Base-by-base conservation (phyloP, 148 eudicot genomes). In the Oxyria digyna region DNA sequence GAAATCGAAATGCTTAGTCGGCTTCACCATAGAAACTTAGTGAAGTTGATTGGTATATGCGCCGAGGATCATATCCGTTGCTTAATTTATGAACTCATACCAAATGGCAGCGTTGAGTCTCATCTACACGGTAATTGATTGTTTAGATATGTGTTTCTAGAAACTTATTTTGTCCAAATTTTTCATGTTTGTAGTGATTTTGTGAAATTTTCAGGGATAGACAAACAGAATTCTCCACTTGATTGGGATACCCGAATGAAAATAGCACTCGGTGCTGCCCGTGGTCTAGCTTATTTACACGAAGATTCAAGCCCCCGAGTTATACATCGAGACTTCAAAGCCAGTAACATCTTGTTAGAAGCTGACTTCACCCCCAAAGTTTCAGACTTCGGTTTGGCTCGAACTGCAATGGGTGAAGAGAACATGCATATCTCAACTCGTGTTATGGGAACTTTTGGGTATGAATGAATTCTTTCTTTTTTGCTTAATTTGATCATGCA, bases 381-480 rank as follows among this genome's bases (percentile, higher is more conserved):
- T n/a, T 94, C 98, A 4, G 98, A 94, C 77, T 94, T 94, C 81
- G 98, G 98, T 71, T 81, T 94, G 77, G 98, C 98, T 27, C 81
- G 98, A 62, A 73, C 81, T 68, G 97, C 91, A 69, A 71, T 86
- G 73, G 94, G 87, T 66, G 98, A 79, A 74, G 89, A 78, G 33
- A 87, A 83, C 74, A 74, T 35, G 71, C 97, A 90, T 75, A 85
- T 90, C 63, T 90, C 97, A 10, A 94, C 98, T 5, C 96, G 92
- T 57, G 96, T 94, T 62, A 94, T 90, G 98, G 98, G 98, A 31
- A 94, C 98, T 71, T 94, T 94, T 52, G 98, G 98, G 98, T 94
- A 85, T 62, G 71, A 2, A 85, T 62, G 71, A 2, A 32, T 52
- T 38, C 49, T 7, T 32, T 46, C 38, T 69, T 29, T 48, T 0